Evolutionary conservation across 2,329 filamentous ascomycete species (phyloP).

Genomic region (Sporothrix euskadiensis): DNA sequence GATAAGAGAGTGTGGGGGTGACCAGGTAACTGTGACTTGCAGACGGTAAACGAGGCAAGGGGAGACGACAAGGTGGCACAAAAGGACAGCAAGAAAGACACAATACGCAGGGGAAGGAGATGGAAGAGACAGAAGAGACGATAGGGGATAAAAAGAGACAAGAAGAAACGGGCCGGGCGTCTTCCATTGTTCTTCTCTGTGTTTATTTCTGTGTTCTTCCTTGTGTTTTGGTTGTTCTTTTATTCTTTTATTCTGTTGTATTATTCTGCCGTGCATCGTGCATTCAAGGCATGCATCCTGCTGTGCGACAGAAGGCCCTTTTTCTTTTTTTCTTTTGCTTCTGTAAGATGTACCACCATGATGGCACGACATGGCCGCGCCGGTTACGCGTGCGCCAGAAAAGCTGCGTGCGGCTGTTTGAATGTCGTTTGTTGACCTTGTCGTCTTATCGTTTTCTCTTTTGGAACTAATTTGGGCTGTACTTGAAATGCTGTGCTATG

Average conservation of each 20-base stretch:
- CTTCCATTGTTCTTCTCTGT: slow-evolving; percentile 16
- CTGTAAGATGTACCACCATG: slow-evolving; percentile 11
- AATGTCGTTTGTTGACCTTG: not conserved
- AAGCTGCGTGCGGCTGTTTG: not conserved
- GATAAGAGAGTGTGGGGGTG: not conserved
- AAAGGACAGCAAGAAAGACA: slow-evolving; percentile 4
- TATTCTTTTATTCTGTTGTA: not conserved
- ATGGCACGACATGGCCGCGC: not conserved
- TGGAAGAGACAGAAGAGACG: not conserved
- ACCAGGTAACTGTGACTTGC: not conserved
- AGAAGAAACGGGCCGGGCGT: not conserved
- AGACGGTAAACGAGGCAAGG: not conserved
- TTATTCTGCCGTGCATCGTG: not conserved
- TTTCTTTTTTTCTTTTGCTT: not conserved
- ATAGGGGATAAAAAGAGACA: not conserved
- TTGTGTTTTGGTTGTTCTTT: not conserved
- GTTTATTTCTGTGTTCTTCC: not conserved
- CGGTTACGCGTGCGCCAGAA: not conserved
- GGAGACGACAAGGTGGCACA: slow-evolving; percentile 12
- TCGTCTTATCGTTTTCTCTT: not conserved
- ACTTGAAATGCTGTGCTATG: not conserved
- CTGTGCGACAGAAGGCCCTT: slow-evolving; percentile 14
- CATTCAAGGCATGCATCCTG: slow-evolving; percentile 3
- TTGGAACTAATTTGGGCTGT: not conserved
- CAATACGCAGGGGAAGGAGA: not conserved